phyloP scores from a whole-genome alignment of 768 basidiomycete genomes.

The Amanita phalloides region DNA sequence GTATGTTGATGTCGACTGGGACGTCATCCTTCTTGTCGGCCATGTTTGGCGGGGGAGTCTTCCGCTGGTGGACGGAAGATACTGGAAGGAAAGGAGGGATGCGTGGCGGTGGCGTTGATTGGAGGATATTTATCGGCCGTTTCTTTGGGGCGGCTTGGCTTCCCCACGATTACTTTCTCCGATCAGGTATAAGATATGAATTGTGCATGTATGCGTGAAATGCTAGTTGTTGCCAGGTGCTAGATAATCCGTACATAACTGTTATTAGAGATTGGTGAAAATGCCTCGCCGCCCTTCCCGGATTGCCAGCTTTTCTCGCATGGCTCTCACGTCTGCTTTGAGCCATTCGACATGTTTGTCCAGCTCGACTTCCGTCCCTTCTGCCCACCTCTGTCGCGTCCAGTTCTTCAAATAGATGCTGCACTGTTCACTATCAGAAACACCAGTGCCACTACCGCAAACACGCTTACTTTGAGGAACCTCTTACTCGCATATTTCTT shows the following conservation, averaged over 20 bases:
- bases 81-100: not conserved
- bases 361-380: constrained; percentile 45
- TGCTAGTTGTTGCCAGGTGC: not conserved
- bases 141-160: constrained; percentile 7
- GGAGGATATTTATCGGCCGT: constrained; percentile 1
- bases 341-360: constrained; percentile 40
- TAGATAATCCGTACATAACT: constrained; percentile 6
- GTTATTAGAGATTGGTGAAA: not conserved
- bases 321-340: constrained; percentile 34
- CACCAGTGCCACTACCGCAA: not conserved
- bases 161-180: not conserved
- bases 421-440: constrained; percentile 33
- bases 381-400: constrained; percentile 64
- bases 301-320: not conserved
- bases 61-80: not conserved
- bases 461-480: constrained; percentile 59
- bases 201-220: too few relatives aligned
- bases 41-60: not conserved
- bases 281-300: not conserved
- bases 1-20: constrained; percentile 49
- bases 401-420: constrained; percentile 72
- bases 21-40: constrained; percentile 1
- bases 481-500: constrained; percentile 85
- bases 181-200: too few relatives aligned
- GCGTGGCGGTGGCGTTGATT: not conserved